These are phyloP conservation scores for Citrus cavaleriei DNA, from an alignment of 345 rosid genomes.

Conservation along the genomic window DNA sequence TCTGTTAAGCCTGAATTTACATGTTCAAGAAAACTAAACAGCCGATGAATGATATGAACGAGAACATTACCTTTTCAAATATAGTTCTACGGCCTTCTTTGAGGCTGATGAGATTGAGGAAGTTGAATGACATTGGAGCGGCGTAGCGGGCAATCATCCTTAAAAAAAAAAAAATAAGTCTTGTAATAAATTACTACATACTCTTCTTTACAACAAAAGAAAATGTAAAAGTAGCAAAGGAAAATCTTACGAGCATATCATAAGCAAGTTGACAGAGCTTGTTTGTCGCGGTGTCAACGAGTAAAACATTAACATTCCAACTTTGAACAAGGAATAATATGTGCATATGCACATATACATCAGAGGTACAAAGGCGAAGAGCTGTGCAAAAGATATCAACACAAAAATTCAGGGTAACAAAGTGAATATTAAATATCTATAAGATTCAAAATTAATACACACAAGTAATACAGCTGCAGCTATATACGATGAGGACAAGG, in stretches of 20 bases:
- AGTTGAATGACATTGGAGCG: conserved; percentile 93
- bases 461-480: background rate
- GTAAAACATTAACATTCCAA: conserved; percentile 98
- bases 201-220: background rate
- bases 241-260: conserved; percentile 97
- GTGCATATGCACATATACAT: conserved; percentile 99
- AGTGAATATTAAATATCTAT: background rate
- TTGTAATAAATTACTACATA: conserved; percentile 11
- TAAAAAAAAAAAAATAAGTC: background rate
- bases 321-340: conserved; percentile 87
- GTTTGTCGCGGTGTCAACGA: conserved; percentile 96
- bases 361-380: conserved; percentile 85
- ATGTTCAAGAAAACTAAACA: background rate
- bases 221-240: background rate
- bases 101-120: conserved; percentile 89
- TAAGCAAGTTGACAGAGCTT: conserved; percentile 91
- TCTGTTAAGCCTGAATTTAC: background rate
- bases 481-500: background rate
- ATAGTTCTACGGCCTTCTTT: conserved; percentile 44
- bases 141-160: conserved; percentile 99
- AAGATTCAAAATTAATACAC: background rate
- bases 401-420: background rate
- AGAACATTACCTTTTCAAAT: conserved; percentile 75
- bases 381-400: conserved; percentile 41
- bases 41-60: background rate